Evolutionary conservation across 345 rosid species (phyloP).

Genomic region (Salix arbutifolia): DNA sequence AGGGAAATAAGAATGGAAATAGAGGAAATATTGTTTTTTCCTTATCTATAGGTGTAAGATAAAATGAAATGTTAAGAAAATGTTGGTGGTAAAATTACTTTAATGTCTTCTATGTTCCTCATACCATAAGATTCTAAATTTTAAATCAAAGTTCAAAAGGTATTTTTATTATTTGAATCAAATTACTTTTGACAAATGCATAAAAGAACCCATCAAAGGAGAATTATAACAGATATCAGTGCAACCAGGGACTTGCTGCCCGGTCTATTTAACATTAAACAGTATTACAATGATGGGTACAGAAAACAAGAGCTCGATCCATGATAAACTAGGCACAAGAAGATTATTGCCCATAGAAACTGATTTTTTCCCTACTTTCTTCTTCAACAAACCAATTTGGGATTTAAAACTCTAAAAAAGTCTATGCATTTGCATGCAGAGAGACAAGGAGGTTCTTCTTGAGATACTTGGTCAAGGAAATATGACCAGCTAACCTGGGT

Average conservation of each 20-base stretch:
- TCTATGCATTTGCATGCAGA: not conserved
- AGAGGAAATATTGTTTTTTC: not conserved
- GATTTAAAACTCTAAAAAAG: not conserved
- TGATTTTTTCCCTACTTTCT: not conserved
- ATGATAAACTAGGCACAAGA: not conserved
- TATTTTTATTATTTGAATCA: too few relatives aligned
- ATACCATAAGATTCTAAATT: not conserved
- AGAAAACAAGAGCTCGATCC: not conserved
- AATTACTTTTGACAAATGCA: not conserved
- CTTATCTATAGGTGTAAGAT: not conserved
- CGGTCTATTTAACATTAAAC: not conserved
- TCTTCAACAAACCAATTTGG: not conserved
- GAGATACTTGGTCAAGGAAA: not conserved
- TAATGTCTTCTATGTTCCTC: not conserved
- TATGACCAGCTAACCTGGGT: constrained; percentile 56
- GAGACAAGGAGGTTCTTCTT: not conserved
- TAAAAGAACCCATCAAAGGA: not conserved
- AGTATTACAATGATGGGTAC: not conserved
- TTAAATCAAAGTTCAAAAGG: too few relatives aligned
- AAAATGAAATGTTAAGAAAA: not conserved
- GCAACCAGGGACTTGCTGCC: not conserved
- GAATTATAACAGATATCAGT: not conserved
- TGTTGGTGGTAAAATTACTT: not conserved
- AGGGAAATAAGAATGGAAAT: too few relatives aligned
- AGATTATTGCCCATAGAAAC: too few relatives aligned